Base-by-base conservation (phyloP, 2,329 filamentous ascomycete species). In the Dothiorella sarmentorum region DNA sequence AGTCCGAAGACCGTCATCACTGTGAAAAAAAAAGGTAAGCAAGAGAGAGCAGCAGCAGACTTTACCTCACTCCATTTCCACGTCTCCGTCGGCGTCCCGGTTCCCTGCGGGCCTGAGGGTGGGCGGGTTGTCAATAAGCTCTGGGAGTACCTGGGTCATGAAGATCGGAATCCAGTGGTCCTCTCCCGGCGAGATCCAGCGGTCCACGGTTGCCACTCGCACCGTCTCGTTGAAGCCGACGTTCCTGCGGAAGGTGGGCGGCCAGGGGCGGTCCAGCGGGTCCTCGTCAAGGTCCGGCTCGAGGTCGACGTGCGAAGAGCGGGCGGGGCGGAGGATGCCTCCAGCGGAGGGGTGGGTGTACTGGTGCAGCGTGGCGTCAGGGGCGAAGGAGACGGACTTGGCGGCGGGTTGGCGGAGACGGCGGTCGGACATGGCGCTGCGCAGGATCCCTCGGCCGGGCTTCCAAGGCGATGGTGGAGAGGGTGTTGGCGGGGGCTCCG, bases 361-460 rank as follows among this genome's bases (percentile, higher is more conserved):
- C 29, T 51, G 27, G 45, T 26, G 35, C 9, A 33, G 4, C 24
- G 7, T 29, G 20, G 38, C 22, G 5, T 26, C 18, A 18, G 37
- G 11, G 6, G 18, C 18, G 24, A 56, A 43, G 11, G 35, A 26
- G 37, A 56, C 53, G 7, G 40, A 35, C 18, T 45, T 56, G 26
- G 38, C 40, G 27, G 26, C 35, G 3, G 37, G 35, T 15, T 15
- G 24, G 22, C 38, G 42, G 10, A 13, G 26, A 26, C n/a, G 24
- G 15, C 18, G 53, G n/a, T 22, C 20, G 13, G 27, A 18, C 20
- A 26, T 22, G 17, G 26, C 26, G 17, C 44, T 49, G 31, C n/a
- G n/a, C 20, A 55, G 51, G 51, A 43, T 55, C 10, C 51, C 35
- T 15, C 37, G 35, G 33, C 51, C 51, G 24, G 51, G 51, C 37